Base-by-base conservation (phyloP, 2,329 filamentous ascomycete species). In the Pseudogymnoascus sp. region DNA sequence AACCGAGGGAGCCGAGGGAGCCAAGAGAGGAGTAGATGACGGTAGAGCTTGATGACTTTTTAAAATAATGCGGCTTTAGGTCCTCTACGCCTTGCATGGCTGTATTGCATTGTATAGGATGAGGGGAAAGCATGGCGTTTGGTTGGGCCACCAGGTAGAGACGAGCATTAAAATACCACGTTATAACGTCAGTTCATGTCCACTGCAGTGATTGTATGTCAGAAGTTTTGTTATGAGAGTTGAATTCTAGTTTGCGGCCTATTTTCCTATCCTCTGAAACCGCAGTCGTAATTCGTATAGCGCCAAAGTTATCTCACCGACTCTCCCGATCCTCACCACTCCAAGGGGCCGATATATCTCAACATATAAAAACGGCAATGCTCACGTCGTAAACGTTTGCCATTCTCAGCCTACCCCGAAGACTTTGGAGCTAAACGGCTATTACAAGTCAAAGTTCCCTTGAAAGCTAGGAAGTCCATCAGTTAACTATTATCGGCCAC, bases 1-100 rank as follows among this genome's bases (percentile, higher is more conserved):
- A 74, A 61, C 77, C 73, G 62, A 73, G 79, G 66, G 78, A 81
- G 70, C 76, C 76, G 44, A 72, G 79, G 66, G 79, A 85, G 73
- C 80, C 81, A 60, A 74, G 82, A 67, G 81, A 84, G 70, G 79
- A 77, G 65, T 66, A 63, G 53, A 60, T 56, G 64, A 60, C 64
- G 65, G 61, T 67, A 31, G 62, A 63, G 36, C 31, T 44, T 38
- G 50, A 60, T 63, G 62, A 34, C 23, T 36, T 44, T 40, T 60
- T 60, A 60, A 40, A 34, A 40, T 40, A 42, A 66, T 56, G 64
- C 64, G 74, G 70, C 59, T 40, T 60, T 38, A 70, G 73, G 59
- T 68, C 69, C 67, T 68, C 69, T 67, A 69, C 59, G 68, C 65
- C 61, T 67, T 59, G 65, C 63, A 66, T 64, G 64, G 63, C 65